These are phyloP conservation scores for Musa acuminata DNA, from an alignment of 176 grass and related monocot species.

Conservation along the genomic window DNA sequence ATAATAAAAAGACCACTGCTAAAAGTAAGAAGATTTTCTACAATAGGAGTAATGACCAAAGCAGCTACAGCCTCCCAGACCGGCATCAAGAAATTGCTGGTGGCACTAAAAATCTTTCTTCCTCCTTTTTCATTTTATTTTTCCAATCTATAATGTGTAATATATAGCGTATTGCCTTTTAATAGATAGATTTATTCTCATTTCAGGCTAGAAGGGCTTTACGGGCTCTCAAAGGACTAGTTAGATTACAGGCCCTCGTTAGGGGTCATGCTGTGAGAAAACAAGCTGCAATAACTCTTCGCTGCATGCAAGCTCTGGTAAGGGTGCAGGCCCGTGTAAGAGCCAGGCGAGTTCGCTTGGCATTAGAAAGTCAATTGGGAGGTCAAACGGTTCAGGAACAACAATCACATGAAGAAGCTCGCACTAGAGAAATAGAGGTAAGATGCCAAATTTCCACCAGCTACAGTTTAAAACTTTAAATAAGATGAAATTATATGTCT, in stretches of 20 bases:
- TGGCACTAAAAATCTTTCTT: too few species aligned
- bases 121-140: too few species aligned
- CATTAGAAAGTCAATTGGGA: slow-evolving; percentile 73
- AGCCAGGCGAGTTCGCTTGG: slow-evolving; percentile 68
- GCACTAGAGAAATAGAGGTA: slow-evolving; percentile 77
- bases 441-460: slow-evolving; percentile 7
- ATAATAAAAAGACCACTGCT: too few species aligned
- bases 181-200: slow-evolving; percentile 11
- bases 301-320: slow-evolving; percentile 93
- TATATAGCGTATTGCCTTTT: too few species aligned
- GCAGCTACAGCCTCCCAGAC: too few species aligned
- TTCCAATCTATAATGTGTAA: too few species aligned
- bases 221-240: slow-evolving; percentile 76
- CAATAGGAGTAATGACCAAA: too few species aligned
- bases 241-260: slow-evolving; percentile 94
- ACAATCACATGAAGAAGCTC: slow-evolving; percentile 24
- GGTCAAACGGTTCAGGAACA: slow-evolving; percentile 38
- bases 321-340: slow-evolving; percentile 87
- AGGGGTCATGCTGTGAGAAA: slow-evolving; percentile 96
- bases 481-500: too few species aligned
- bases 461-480: too few species aligned
- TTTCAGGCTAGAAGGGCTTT: slow-evolving; percentile 89
- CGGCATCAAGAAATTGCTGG: too few species aligned
- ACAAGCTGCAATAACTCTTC: slow-evolving; percentile 85
- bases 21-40: too few species aligned